A percentile compares a stretch with the other conserved stretches of the same genome.
Evolutionary conservation across 2,329 filamentous ascomycete species (phyloP).

Genomic region (Penicillium nordicum): DNA sequence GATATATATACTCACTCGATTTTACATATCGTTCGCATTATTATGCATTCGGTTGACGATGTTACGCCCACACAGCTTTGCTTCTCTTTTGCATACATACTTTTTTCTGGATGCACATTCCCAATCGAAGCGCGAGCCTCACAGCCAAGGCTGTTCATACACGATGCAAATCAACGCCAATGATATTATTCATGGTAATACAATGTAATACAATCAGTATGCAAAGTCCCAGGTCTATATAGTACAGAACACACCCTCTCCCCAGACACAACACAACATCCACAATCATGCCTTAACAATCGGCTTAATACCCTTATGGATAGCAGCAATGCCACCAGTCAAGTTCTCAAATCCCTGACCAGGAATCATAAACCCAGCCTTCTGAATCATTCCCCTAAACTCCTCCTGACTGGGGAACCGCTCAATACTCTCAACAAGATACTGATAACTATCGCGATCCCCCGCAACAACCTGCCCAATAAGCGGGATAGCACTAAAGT

Average conservation of each 20-base stretch:
- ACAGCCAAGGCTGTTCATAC: background rate
- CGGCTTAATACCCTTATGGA: constrained; percentile 94
- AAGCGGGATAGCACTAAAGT: constrained; percentile 86
- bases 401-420: constrained; percentile 81
- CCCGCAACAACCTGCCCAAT: constrained; percentile 94
- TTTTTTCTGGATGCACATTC: constrained; percentile 3
- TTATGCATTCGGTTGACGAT: constrained; percentile 16
- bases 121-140: background rate
- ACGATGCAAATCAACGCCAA: constrained; percentile 2
- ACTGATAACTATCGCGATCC: constrained; percentile 95
- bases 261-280: background rate
- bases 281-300: constrained; percentile 14
- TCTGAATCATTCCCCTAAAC: constrained; percentile 61
- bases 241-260: constrained; percentile 13
- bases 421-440: constrained; percentile 97
- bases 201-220: constrained; percentile 17
- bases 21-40: constrained; percentile 8
- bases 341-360: constrained; percentile 84
- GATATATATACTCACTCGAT: constrained; percentile 12
- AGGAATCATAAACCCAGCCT: constrained; percentile 79
- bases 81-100: background rate
- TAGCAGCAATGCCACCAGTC: constrained; percentile 87
- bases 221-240: constrained; percentile 17
- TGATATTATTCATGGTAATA: constrained; percentile 13
- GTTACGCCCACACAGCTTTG: constrained; percentile 14